These are phyloP conservation scores for Clausena lansium DNA, from an alignment of 345 rosid species.

Conservation along the genomic window DNA sequence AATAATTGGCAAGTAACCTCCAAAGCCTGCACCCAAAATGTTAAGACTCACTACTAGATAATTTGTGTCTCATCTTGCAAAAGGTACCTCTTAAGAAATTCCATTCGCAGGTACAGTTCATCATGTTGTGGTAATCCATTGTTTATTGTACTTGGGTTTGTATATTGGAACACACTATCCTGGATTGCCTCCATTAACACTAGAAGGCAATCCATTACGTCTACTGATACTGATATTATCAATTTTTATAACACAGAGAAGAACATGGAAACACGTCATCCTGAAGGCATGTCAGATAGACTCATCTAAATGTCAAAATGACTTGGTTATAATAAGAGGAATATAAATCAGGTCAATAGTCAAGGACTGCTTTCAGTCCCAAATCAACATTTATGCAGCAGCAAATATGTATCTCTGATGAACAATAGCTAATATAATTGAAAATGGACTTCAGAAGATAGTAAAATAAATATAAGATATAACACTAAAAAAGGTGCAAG, in stretches of 20 bases:
- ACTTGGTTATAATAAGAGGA: neutral
- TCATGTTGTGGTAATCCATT: too few relatives aligned
- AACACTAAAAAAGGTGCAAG: slow-evolving; percentile 13
- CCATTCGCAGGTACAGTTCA: neutral
- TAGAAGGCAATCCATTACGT: neutral
- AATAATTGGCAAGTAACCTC: neutral
- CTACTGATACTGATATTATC: neutral
- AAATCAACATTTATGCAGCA: neutral
- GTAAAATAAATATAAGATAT: neutral
- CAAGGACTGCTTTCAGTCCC: neutral
- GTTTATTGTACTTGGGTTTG: too few relatives aligned
- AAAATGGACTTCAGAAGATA: neutral
- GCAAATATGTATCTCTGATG: neutral
- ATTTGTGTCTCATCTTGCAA: neutral
- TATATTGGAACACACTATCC: too few relatives aligned
- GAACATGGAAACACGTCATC: neutral
- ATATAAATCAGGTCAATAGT: neutral
- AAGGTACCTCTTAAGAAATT: neutral
- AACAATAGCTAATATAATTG: slow-evolving; percentile 1
- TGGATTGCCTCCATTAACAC: neutral
- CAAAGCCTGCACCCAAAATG: neutral
- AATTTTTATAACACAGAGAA: neutral
- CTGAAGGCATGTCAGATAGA: neutral
- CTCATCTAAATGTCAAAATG: neutral
- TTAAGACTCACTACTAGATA: neutral